Evolutionary conservation across 2,329 filamentous ascomycete species (phyloP), one percentile per base, ranked within the genome.

Genomic region (Rutstroemia sp.): DNA sequence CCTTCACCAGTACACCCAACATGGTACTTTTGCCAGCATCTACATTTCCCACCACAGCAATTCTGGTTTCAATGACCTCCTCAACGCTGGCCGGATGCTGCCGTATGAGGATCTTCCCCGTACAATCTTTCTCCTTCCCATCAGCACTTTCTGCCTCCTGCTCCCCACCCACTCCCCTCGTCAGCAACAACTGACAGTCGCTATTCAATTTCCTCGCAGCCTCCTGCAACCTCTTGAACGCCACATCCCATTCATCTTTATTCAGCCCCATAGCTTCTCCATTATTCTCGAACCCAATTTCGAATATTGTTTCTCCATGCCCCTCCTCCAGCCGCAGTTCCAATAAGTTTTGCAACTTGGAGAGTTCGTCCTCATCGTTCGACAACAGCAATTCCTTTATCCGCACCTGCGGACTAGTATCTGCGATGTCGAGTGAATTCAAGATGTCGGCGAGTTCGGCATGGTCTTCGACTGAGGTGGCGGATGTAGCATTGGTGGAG

Each of bases 1-100:
- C 94, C 73, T 97, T 97, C 6, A 97, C 94, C 5, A 99, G 77
- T 1, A 99, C 94, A 45, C 94, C 94, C 2, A 99, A 77, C 82
- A 97, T 87, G 27, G 94, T 97, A 69, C 89, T 95, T 74, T 99
- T 99, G 0, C 94, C 94, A 9, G 94, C 94, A 70, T 99, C 94
- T 54, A 99, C 89, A 75, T 99, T 99, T 49, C 94, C 94, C 7
- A 99, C 94, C 0, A 99, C 94, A 0, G 92, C 94, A 73, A 99
- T 95, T 64, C 94, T 78, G 9, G 92, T 96, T 78, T 99, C 94
- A 59, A 96, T 96, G 25, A 95, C 88, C 57, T 95, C 84, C 69
- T 97, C 91, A 5, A 89, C 81, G 12, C 79, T 86, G 19, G 79
- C 75, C 2, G 92, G 90, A 21, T 81, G 75, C 67, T 87, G 84